Evolutionary conservation across 345 rosid species (phyloP), one percentile per base, ranked within the genome.

Genomic region (Bretschneidera sinensis): DNA sequence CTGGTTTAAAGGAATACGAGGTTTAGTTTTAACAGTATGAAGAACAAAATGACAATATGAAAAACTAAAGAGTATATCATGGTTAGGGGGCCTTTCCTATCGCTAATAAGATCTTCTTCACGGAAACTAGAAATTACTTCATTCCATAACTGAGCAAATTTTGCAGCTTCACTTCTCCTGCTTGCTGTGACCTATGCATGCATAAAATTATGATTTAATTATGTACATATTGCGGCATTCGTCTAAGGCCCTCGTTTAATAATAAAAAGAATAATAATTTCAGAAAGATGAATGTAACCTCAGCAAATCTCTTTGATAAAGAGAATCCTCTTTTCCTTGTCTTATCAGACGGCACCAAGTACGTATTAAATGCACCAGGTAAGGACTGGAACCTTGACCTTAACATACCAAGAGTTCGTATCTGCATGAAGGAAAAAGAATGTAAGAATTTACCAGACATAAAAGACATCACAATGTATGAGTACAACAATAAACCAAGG

Each of bases 81-180:
- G 57, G 24, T 43, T 65, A 9, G 20, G 72, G 61, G 65, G 78
- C 73, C 71, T 82, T 79, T 71, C 98, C 97, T 85, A 84, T 94
- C 95, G 74, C 90, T 94, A 54, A 90, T 85, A 58, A 94, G 81
- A 79, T 94, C 99, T 81, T 94, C 99, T 77, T 94, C 99, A n/a
- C 96, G 99, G 75, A 90, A 94, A 73, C 95, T 73, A 66, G 85
- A 81, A 54, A 94, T 88, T 11, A 94, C 81, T 84, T 94, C 97
- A 83, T 94, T 94, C 99, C 97, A 90, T 52, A 94, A 75, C 74
- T 94, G 99, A 59, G 97, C 91, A 74, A 94, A 94, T 81, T 88
- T 94, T 21, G 99, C 99, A 59, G 96, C 99, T 83, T 94, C 96
- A 68, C 85, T 90, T 85, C 99, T 90, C 77, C 73, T 84, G 74